A percentile compares a stretch with the other conserved stretches of the same genome.
Conservation (phyloP, 2,329 filamentous ascomycete genomes). For the Berkeleyomyces rouxiae region DNA sequence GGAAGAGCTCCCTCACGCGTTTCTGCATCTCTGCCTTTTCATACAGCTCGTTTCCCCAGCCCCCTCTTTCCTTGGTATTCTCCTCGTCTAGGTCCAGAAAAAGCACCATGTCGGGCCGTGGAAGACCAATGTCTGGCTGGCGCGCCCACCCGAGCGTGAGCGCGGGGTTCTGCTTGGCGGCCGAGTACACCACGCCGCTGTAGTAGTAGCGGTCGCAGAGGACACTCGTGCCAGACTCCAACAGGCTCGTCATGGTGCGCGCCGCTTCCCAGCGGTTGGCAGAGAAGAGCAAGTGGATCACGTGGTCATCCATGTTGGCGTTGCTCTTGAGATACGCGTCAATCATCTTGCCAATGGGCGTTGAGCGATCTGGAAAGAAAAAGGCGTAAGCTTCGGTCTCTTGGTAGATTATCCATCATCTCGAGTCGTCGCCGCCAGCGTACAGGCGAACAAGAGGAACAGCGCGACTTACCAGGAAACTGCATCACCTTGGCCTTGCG, state of each 20-base stretch:
- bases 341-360: constrained; percentile 75
- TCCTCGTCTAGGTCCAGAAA: constrained; percentile 71
- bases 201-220: constrained; percentile 91
- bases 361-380: constrained; percentile 49
- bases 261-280: constrained; percentile 76
- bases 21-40: constrained; percentile 72
- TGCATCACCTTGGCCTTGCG: constrained; percentile 35
- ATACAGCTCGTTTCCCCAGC: constrained; percentile 78
- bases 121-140: constrained; percentile 69
- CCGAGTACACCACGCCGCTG: constrained; percentile 82
- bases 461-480: constrained; percentile 34
- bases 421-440: neutral
- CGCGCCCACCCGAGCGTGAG: constrained; percentile 67
- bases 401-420: neutral
- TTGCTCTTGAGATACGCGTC: constrained; percentile 61
- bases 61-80: constrained; percentile 59
- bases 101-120: constrained; percentile 70
- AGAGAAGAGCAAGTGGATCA: constrained; percentile 77
- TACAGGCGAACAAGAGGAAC: neutral
- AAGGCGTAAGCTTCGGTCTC: neutral
- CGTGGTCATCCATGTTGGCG: constrained; percentile 65
- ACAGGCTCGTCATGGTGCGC: constrained; percentile 31
- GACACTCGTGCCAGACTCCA: constrained; percentile 54
- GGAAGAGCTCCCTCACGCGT: constrained; percentile 58
- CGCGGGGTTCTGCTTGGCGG: constrained; percentile 61